phyloP scores from a whole-genome alignment of 768 basidiomycete genomes.

The Naganishia vaughanmartiniae region DNA sequence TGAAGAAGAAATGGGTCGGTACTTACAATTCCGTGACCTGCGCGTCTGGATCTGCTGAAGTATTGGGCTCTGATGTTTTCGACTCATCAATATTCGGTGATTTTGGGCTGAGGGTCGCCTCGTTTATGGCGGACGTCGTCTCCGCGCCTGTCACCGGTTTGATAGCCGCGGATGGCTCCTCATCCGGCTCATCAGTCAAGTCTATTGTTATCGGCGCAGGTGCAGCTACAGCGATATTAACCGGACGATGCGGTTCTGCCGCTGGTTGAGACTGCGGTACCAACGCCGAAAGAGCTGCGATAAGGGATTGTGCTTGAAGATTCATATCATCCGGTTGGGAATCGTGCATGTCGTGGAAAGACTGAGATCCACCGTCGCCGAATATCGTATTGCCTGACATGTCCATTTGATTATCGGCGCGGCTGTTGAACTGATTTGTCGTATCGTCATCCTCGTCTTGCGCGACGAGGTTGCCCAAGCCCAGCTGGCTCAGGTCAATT shows the following conservation, averaged over 20 bases:
- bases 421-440: neutral
- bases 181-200: slow-evolving; percentile 19
- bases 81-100: neutral
- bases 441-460: slow-evolving; percentile 21
- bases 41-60: neutral
- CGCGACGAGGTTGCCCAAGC: slow-evolving; percentile 2
- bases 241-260: neutral
- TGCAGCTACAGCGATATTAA: neutral
- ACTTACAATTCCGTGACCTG: neutral
- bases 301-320: slow-evolving; percentile 21
- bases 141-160: neutral
- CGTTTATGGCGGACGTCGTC: neutral
- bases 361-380: neutral
- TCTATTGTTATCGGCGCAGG: slow-evolving; percentile 5
- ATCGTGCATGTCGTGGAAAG: neutral
- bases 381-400: neutral
- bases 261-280: slow-evolving; percentile 11
- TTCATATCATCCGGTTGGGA: slow-evolving; percentile 23
- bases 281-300: slow-evolving; percentile 12
- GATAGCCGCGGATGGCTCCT: neutral
- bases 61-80: neutral
- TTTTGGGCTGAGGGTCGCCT: neutral
- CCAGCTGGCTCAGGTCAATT: slow-evolving; percentile 13
- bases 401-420: neutral
- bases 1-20: neutral